phyloP scores from a whole-genome alignment of 2,329 filamentous ascomycete species.

The Colletotrichum tanaceti region DNA sequence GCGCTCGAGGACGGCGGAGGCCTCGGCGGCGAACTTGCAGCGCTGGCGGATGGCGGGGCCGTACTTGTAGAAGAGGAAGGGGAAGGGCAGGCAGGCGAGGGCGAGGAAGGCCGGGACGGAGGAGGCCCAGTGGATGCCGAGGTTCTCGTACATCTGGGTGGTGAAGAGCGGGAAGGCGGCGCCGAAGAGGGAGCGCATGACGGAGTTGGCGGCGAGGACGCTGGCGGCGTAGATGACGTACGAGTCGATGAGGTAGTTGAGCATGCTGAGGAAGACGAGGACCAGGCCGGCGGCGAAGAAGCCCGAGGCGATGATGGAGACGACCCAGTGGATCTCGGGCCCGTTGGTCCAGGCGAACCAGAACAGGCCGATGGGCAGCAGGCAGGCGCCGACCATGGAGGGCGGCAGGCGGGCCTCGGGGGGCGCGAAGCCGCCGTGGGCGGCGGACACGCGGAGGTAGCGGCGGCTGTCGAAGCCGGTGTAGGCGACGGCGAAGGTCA shows the following conservation, averaged over 20 bases:
- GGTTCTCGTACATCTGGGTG: slow-evolving; percentile 64
- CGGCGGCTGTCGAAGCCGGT: slow-evolving; percentile 58
- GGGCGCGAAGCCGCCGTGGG: slow-evolving; percentile 60
- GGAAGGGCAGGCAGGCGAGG: slow-evolving; percentile 77
- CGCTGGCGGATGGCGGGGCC: slow-evolving; percentile 62
- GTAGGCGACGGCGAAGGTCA: slow-evolving; percentile 66
- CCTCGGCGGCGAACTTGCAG: slow-evolving; percentile 68
- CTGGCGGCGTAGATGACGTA: slow-evolving; percentile 78
- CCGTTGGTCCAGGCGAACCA: slow-evolving; percentile 69
- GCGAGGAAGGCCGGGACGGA: slow-evolving; percentile 80
- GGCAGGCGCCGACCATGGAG: slow-evolving; percentile 65
- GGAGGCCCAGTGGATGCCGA: slow-evolving; percentile 81
- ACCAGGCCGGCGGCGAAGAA: slow-evolving; percentile 55
- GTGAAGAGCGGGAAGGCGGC: slow-evolving; percentile 81
- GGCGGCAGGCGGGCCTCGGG: slow-evolving; percentile 68
- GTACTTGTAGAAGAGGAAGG: slow-evolving; percentile 81
- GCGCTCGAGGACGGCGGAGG: slow-evolving; percentile 68
- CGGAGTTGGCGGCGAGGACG: slow-evolving; percentile 77
- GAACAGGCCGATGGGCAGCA: slow-evolving; percentile 66
- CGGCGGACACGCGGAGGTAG: slow-evolving; percentile 54
- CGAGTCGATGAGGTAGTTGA: slow-evolving; percentile 68
- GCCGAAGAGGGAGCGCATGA: slow-evolving; percentile 78
- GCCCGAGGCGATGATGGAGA: slow-evolving; percentile 52
- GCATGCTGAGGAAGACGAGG: slow-evolving; percentile 64
- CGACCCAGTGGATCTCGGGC: slow-evolving; percentile 61